These are phyloP conservation scores for Verbena officinalis DNA, from an alignment of 257 asterid genomes.

Conservation along the genomic window DNA sequence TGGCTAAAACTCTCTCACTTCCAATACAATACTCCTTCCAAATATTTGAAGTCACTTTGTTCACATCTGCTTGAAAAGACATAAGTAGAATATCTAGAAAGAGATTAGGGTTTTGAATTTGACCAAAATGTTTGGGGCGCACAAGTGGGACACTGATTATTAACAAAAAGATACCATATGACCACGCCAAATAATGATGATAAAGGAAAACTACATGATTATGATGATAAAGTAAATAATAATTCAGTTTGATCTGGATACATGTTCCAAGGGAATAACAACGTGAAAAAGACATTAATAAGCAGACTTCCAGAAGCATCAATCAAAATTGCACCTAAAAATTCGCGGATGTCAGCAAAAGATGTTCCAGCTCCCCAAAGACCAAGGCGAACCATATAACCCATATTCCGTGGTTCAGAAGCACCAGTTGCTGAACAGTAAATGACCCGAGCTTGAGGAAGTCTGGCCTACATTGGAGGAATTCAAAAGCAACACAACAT, in stretches of 20 bases:
- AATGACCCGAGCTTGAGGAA: conserved; percentile 94
- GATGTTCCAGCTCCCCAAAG: conserved; percentile 99
- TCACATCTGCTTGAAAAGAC: background rate
- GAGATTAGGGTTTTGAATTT: conserved; percentile 1
- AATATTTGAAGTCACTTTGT: background rate
- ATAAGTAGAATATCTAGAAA: conserved; percentile 13
- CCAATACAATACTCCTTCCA: conserved; percentile 21
- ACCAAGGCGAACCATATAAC: conserved; percentile 99
- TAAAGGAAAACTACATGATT: conserved; percentile 23
- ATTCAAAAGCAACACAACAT: conserved; percentile 32
- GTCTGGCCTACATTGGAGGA: conserved; percentile 72
- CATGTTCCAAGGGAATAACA: conserved; percentile 2
- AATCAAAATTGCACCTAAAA: conserved; percentile 66
- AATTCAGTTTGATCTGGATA: background rate
- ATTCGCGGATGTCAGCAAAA: conserved; percentile 74
- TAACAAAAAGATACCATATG: conserved; percentile 19
- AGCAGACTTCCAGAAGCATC: conserved; percentile 15
- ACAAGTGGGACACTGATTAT: conserved; percentile 11
- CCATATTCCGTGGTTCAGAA: conserved; percentile 99
- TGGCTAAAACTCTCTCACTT: conserved; percentile 16
- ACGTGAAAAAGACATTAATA: conserved; percentile 11
- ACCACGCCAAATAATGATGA: conserved; percentile 11
- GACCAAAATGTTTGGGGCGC: conserved; percentile 18
- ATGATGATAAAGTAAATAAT: conserved; percentile 3
- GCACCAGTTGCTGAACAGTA: conserved; percentile 99